Conservation (phyloP, 2,329 filamentous ascomycete genomes). For the Fusarium euwallaceae region DNA sequence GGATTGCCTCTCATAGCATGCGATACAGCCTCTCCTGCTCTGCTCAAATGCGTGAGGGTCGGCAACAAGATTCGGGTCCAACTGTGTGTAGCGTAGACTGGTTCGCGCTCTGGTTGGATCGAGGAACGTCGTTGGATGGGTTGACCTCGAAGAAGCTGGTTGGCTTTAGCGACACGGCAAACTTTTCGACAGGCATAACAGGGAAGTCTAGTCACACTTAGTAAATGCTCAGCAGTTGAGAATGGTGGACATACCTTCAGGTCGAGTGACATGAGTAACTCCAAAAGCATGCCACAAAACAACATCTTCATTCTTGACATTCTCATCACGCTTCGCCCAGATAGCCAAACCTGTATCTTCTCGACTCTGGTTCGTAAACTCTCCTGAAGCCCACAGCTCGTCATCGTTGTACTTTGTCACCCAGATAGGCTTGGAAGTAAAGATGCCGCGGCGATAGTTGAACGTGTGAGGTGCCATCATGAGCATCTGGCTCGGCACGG, state of each 20-base stretch:
- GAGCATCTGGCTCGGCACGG: constrained; percentile 59
- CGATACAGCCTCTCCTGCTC: too few relatives aligned
- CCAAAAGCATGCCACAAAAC: constrained; percentile 94
- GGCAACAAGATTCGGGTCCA: constrained; percentile 13
- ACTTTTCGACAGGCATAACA: constrained; percentile 73
- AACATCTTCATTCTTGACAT: constrained; percentile 81
- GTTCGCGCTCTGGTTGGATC: constrained; percentile 13
- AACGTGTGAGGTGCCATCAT: constrained; percentile 29
- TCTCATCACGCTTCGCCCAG: constrained; percentile 49
- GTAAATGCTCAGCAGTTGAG: background rate
- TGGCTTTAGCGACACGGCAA: constrained; percentile 61
- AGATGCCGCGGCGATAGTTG: constrained; percentile 27
- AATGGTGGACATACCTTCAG: constrained; percentile 16
- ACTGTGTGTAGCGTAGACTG: constrained; percentile 12
- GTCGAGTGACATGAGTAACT: constrained; percentile 76
- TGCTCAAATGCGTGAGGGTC: background rate
- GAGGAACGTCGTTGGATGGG: constrained; percentile 57
- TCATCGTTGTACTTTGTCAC: constrained; percentile 62
- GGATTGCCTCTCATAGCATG: too few relatives aligned
- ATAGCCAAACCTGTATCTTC: constrained; percentile 52
- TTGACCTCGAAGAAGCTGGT: constrained; percentile 65
- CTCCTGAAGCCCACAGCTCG: constrained; percentile 64
- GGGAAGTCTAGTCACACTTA: constrained; percentile 64
- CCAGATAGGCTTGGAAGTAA: constrained; percentile 52
- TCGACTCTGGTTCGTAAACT: constrained; percentile 64